Percentiles rank a stretch among this genome's conserved stretches.
These are phyloP conservation scores for Abortiporus biennis DNA, from an alignment of 1,284 basidiomycete genomes.

Conservation along the genomic window DNA sequence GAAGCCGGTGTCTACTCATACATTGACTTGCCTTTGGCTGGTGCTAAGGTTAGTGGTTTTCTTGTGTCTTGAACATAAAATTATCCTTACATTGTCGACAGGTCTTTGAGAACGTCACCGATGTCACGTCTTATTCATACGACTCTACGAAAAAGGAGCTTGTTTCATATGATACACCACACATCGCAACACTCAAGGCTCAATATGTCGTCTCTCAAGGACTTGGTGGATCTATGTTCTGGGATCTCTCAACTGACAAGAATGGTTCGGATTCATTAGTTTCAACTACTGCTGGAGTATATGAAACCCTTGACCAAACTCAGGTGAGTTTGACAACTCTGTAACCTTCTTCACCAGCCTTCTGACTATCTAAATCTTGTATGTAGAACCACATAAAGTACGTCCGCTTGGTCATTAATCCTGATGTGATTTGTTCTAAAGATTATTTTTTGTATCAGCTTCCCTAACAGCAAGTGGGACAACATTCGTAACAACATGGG, in stretches of 20 bases:
- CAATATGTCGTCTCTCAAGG: slow-evolving; percentile 64
- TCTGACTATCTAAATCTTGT: background rate
- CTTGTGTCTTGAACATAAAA: background rate
- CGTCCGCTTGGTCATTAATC: slow-evolving; percentile 8
- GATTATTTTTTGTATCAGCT: slow-evolving; percentile 28
- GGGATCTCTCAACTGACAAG: slow-evolving; percentile 72
- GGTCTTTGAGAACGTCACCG: slow-evolving; percentile 65
- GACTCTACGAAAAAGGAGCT: slow-evolving; percentile 56
- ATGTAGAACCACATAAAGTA: slow-evolving; percentile 61
- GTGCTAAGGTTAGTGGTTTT: slow-evolving; percentile 31
- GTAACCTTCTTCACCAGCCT: background rate
- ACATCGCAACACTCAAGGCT: slow-evolving; percentile 69
- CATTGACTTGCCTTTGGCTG: slow-evolving; percentile 61
- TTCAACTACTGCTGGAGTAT: slow-evolving; percentile 35
- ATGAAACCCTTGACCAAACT: slow-evolving; percentile 55
- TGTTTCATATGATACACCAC: slow-evolving; percentile 80
- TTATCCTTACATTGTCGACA: slow-evolving; percentile 12
- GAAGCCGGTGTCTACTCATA: slow-evolving; percentile 74
- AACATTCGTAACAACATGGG: slow-evolving; percentile 64
- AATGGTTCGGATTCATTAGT: slow-evolving; percentile 52
- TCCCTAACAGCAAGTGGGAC: slow-evolving; percentile 62
- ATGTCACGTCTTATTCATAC: slow-evolving; percentile 79
- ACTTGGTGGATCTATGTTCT: slow-evolving; percentile 77
- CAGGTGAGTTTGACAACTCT: too few species aligned
- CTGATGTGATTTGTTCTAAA: background rate